These are phyloP conservation scores for Emergomyces pasteurianus DNA, from an alignment of 2,329 filamentous ascomycete genomes.

Conservation along the genomic window DNA sequence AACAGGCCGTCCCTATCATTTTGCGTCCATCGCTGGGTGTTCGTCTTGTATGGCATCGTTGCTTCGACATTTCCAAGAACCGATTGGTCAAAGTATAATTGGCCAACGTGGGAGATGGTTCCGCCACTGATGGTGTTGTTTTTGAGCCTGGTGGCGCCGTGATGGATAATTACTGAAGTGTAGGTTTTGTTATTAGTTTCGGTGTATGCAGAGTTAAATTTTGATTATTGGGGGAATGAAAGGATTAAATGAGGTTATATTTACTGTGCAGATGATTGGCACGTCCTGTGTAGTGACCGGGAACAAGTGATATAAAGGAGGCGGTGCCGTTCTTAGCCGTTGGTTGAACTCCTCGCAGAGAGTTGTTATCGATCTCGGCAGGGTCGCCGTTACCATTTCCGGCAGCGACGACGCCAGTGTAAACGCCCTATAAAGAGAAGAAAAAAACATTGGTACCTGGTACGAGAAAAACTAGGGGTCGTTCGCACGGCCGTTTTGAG, in stretches of 20 bases:
- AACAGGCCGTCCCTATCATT: slow-evolving; percentile 43
- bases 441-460: not conserved
- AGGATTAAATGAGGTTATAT: not conserved
- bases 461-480: not conserved
- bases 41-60: slow-evolving; percentile 35
- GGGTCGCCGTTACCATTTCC: slow-evolving; percentile 29
- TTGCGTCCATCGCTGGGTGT: slow-evolving; percentile 36
- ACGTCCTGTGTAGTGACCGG: slow-evolving; percentile 3
- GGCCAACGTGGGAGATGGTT: slow-evolving; percentile 48
- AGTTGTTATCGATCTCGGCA: slow-evolving; percentile 20
- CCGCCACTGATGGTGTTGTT: slow-evolving; percentile 43
- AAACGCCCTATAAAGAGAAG: slow-evolving; percentile 21
- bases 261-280: slow-evolving; percentile 4
- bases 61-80: slow-evolving; percentile 42
- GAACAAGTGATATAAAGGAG: not conserved
- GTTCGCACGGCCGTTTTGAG: not conserved
- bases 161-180: slow-evolving; percentile 23
- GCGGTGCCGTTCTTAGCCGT: slow-evolving; percentile 1
- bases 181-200: not conserved
- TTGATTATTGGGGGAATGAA: slow-evolving; percentile 4
- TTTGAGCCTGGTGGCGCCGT: slow-evolving; percentile 23
- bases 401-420: slow-evolving; percentile 24
- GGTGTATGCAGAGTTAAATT: not conserved
- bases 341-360: slow-evolving; percentile 2
- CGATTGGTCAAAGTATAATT: slow-evolving; percentile 52